These are phyloP conservation scores for Quercus tomentella DNA, from an alignment of 331 rosid species.

Conservation along the genomic window DNA sequence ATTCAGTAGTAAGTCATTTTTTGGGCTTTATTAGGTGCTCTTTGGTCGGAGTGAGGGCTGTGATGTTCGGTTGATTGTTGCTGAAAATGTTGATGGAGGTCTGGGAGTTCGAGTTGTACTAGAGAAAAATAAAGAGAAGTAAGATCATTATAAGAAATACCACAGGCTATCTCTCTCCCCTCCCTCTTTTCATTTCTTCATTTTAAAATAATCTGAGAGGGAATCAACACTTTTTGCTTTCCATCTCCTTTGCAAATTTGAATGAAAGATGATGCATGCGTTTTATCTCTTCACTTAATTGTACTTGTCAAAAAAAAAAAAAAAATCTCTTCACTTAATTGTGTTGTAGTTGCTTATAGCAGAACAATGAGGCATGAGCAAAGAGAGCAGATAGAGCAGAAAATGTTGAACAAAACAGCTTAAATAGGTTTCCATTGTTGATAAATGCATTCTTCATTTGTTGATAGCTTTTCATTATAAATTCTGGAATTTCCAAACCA, in stretches of 20 bases:
- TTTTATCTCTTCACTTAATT: neutral
- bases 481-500: too few species aligned
- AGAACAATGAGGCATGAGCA: too few species aligned
- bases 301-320: too few species aligned
- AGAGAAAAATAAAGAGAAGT: constrained; percentile 20
- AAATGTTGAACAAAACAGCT: too few species aligned
- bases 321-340: neutral
- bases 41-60: constrained; percentile 26
- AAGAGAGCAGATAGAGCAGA: too few species aligned
- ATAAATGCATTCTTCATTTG: too few species aligned
- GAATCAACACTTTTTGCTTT: neutral
- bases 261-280: neutral
- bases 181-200: neutral
- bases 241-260: neutral
- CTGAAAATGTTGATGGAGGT: constrained; percentile 21
- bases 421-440: too few species aligned
- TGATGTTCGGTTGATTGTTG: constrained; percentile 22
- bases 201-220: neutral
- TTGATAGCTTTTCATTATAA: too few species aligned
- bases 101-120: constrained; percentile 21
- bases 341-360: too few species aligned
- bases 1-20: neutral
- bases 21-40: constrained; percentile 23
- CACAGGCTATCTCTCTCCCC: neutral
- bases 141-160: neutral